Evolutionary conservation across 2,329 filamentous ascomycete genomes (phyloP).

Genomic region (Nemania sp.): DNA sequence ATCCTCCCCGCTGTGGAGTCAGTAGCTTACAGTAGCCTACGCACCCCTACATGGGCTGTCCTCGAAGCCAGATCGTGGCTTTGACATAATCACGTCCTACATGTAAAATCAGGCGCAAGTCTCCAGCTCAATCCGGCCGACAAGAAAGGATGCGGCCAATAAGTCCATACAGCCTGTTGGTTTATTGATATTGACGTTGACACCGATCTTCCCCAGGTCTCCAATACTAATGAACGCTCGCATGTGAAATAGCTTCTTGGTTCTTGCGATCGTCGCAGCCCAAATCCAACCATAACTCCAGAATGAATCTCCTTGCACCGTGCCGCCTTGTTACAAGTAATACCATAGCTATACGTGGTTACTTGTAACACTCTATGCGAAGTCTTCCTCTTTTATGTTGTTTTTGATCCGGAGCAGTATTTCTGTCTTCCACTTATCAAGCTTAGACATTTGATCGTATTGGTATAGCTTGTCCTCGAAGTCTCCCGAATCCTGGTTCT

Average conservation of each 20-base stretch:
- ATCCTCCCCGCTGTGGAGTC: slow-evolving; percentile 15
- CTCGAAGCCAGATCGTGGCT: too few relatives aligned
- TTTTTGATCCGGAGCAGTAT: slow-evolving; percentile 82
- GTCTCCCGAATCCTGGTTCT: slow-evolving; percentile 76
- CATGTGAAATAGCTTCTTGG: slow-evolving; percentile 16
- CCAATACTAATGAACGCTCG: slow-evolving; percentile 21
- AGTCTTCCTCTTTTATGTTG: slow-evolving; percentile 63
- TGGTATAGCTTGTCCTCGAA: slow-evolving; percentile 87
- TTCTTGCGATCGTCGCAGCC: slow-evolving; percentile 10
- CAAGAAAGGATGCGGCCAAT: too few relatives aligned
- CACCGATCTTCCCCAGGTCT: too few relatives aligned
- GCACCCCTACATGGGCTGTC: too few relatives aligned
- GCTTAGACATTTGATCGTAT: slow-evolving; percentile 81
- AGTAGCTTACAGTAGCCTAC: background rate
- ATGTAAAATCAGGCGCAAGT: too few relatives aligned
- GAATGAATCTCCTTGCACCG: slow-evolving; percentile 15
- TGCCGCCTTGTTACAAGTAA: too few relatives aligned
- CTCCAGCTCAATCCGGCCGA: too few relatives aligned
- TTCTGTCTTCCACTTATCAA: slow-evolving; percentile 97
- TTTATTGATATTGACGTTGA: too few relatives aligned
- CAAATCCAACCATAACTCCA: slow-evolving; percentile 19
- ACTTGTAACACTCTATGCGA: slow-evolving; percentile 39
- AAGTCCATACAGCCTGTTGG: too few relatives aligned
- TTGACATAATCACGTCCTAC: too few relatives aligned
- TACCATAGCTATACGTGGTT: too few relatives aligned